Percentiles rank a stretch among this genome's conserved stretches.
phyloP scores from a whole-genome alignment of 1,284 basidiomycete genomes.

The Grifola frondosa region DNA sequence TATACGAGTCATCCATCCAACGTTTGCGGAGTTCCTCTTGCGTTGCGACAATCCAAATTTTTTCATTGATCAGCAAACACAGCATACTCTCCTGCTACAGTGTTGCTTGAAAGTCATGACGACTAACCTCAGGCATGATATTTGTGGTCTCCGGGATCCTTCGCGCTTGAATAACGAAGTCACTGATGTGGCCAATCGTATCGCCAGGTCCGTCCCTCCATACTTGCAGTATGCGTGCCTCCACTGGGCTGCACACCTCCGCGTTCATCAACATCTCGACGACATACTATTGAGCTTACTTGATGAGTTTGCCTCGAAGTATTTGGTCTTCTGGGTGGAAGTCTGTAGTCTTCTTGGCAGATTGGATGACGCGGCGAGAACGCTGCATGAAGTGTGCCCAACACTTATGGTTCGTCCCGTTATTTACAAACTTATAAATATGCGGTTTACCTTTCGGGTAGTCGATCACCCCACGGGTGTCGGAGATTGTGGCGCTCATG shows the following conservation, averaged over 20 bases:
- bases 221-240: slow-evolving; percentile 1
- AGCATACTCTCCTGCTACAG: not conserved
- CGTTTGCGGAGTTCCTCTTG: slow-evolving; percentile 4
- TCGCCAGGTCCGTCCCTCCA: not conserved
- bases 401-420: not conserved
- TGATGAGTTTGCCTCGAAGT: not conserved
- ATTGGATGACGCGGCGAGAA: not conserved
- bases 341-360: not conserved
- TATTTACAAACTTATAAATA: not conserved
- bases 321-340: slow-evolving; percentile 5
- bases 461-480: not conserved
- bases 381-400: not conserved
- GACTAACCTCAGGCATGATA: not conserved
- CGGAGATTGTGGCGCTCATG: not conserved
- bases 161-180: not conserved
- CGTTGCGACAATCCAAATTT: not conserved
- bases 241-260: not conserved
- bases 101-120: not conserved
- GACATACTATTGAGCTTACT: not conserved
- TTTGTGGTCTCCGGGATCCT: not conserved
- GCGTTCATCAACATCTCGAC: not conserved
- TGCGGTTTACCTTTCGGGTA: too few relatives aligned
- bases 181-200: not conserved
- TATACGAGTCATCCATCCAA: slow-evolving; percentile 2
- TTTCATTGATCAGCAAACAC: not conserved